These are phyloP conservation scores for Mimosa pudica DNA, from an alignment of 306 rosid species.

Conservation along the genomic window DNA sequence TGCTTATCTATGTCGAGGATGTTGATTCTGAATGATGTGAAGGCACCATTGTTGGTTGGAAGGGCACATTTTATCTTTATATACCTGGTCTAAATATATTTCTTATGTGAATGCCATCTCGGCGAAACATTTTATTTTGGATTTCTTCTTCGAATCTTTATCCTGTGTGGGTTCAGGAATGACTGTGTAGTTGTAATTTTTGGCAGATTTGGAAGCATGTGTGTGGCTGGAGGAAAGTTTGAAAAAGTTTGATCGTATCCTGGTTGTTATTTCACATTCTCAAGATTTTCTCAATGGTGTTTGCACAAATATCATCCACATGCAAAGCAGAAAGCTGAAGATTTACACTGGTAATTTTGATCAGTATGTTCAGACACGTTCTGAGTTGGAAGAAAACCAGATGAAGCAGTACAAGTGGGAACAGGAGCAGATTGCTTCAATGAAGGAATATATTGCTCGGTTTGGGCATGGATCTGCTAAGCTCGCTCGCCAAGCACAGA, in stretches of 20 bases:
- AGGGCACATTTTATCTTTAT: constrained; percentile 3
- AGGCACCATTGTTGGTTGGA: constrained; percentile 11
- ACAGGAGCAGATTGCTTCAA: constrained; percentile 91
- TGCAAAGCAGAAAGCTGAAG: constrained; percentile 89
- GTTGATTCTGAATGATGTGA: not conserved
- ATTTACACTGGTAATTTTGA: not conserved
- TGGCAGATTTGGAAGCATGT: constrained; percentile 96
- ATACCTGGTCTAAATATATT: constrained; percentile 3
- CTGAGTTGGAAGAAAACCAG: constrained; percentile 50
- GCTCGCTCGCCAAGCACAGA: constrained; percentile 98
- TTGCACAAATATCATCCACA: constrained; percentile 98
- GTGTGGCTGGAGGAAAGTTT: constrained; percentile 98
- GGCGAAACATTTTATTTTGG: not conserved
- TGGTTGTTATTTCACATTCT: constrained; percentile 95
- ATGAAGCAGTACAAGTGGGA: constrained; percentile 99
- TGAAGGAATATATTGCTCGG: constrained; percentile 98
- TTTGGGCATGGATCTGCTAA: constrained; percentile 99
- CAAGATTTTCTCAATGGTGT: constrained; percentile 98
- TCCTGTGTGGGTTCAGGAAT: not conserved
- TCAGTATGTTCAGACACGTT: too few relatives aligned
- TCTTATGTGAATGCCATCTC: not conserved
- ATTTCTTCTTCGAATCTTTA: constrained; percentile 3
- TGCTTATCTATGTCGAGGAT: constrained; percentile 2
- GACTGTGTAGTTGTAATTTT: not conserved
- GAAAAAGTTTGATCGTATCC: constrained; percentile 88